Base-by-base conservation (phyloP, 257 asterid genomes). In the Datura wrightii region DNA sequence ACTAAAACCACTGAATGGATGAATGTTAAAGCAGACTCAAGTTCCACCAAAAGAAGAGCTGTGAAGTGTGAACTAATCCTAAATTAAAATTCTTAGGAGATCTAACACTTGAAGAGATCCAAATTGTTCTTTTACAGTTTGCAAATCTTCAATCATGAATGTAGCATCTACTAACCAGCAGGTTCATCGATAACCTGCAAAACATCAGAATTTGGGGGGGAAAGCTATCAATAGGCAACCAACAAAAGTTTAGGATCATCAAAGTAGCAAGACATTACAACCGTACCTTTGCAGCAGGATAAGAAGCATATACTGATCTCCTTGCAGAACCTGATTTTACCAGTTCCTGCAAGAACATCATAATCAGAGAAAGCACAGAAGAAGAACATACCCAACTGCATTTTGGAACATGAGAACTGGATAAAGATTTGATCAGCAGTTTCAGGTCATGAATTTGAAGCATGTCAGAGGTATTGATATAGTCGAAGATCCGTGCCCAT, bases 141-240 rank as follows among this genome's bases (percentile, higher is more conserved):
- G 63, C 60, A 52, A 52, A 31, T 78, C 62, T 76, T 78, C 63
- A 50, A 52, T 78, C 60, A 78, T 52, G 46, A 52, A 78, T 78
- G 63, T 78, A 52, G 63, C 63, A 76, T 54, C 85, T 83, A 82
- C 85, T 82, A 66, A 82, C 85, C 85, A 82, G 74, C 79, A 65
- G 79, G 65, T 82, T 82, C 71, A 48, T 46, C 34, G 0, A 31
- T 65, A 15, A 82, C 85, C 85, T 82, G 79, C 78, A 50, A 65
- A 82, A 82, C 24, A 63, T 48, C 1, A 56, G 19, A 36, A 67
- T 83, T 14, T 39, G 18, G 36, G 62, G 62, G 82, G 82, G 59
- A 52, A 78, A 31, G 63, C 19, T 78, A 66, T 83, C 85, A 83
- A 67, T 53, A 83, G 14, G 67, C 69, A 67, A 63, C 80, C 60